Base-by-base conservation (phyloP, 768 basidiomycete genomes). In the Boletus subparvulus region DNA sequence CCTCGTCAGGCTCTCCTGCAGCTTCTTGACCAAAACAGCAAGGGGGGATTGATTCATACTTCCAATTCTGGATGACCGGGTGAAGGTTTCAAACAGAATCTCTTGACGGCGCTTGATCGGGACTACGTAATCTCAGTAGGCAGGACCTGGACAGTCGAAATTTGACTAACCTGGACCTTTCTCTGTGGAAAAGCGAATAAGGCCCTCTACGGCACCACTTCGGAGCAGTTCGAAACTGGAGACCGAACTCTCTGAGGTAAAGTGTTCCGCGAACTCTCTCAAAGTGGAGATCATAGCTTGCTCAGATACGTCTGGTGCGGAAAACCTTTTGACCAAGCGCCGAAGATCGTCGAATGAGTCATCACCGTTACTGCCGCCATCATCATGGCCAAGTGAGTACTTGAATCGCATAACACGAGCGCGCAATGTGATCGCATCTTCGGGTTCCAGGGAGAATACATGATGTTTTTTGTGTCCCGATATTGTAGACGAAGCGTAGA, bases 141-240 rank as follows among this genome's bases (percentile, higher is more conserved):
- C 14, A 21, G 30, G 19, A 24, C 62, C 55, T 19, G 50, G 39
- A 39, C 19, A 52, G 3, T 17, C 7, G 35, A 52, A 52, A 32
- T 36, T 41, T 41, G 37, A 55, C 53, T 48, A n/a, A 62, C 63
- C 53, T 62, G 8, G 35, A 71, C 82, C 58, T 63, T 86, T 83
- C 57, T 88, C 85, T 4, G 88, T 90, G 6, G 92, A 84, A 71
- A 93, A 93, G 52, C 83, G 83, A 51, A 98, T 78, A 52, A 98
- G 69, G 13, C 86, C 87, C 62, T 95, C 94, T 3, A 98, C 89
- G 6, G 97, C 82, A 3, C 96, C 97, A 66, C 93, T 96, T 69
- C 98, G 90, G 54, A 98, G 75, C 46, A 98, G 73, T 74, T 99
- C 97, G 61, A 98, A 99, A 72, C 94, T 97, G 3, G 94, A 98